Base-by-base conservation (phyloP, 192 early-diverging fungal species). In the Cetraspora pellucida region DNA sequence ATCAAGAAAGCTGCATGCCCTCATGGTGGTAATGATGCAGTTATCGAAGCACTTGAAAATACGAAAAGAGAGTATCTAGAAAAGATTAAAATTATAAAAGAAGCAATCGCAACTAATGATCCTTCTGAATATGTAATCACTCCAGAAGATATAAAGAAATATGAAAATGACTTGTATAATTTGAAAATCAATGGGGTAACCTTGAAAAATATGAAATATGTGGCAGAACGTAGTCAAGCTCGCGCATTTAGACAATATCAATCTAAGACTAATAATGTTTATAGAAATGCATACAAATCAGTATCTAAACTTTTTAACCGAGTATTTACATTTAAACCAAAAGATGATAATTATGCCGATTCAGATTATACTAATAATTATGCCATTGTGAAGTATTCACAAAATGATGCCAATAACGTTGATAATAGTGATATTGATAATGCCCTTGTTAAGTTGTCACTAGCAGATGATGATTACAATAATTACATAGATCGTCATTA, bases 51-150 rank as follows among this genome's bases (percentile, higher is more conserved):
- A 64, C 37, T 77, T 13, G 66, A 44, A 61, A 58, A 59, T 13
- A 76, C 74, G 54, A 81, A 50, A 69, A 63, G 68, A 3, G 65
- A 60, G 43, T 78, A 73, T 37, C 30, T 74, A 9, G 19, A 25
- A n/a, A 66, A 81, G 52, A 50, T 74, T 44, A 49, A 77, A 74
- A 78, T 77, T 25, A 45, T 81, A 45, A 70, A 81, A 70, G 61
- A 70, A 9, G 71, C 75, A 28, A 74, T 81, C 37, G 69, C 61
- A 37, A 70, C 61, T 45, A 73, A 67, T 10, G 45, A 70, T 21
- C 58, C 69, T 27, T 7, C 55, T 27, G 21, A 49, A 27, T n/a
- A 23, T 46, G 50, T 49, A 10, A 74, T 81, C 73, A 60, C 71
- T 7, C 64, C 64, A 10, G 45, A 14, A 43, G 66, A 73, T 11